Base-by-base conservation (phyloP, 2,329 filamentous ascomycete species). In the Fusarium nisikadoi region DNA sequence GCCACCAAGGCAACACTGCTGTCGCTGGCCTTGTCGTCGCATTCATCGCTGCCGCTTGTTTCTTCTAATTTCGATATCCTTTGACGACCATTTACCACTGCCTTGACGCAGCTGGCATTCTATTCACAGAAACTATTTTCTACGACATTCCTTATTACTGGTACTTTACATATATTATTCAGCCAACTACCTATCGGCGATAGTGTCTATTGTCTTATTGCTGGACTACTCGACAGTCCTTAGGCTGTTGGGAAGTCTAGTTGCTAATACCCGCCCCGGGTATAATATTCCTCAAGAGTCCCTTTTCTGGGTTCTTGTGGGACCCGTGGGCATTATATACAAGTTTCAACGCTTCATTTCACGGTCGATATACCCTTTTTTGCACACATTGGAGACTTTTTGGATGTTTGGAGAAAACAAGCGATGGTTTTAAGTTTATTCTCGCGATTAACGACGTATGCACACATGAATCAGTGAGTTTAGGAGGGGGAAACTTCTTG, bases 1-100 rank as follows among this genome's bases (percentile, higher is more conserved):
- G 82, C 20, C 84, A 84, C 49, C 84, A 88, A 71, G 84, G 85
- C 54, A 84, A 84, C 57, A 83, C 84, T 53, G 86, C 88, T 54
- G 79, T 88, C 42, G 87, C 83, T 12, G 87, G 88, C 49, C 82
- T 90, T 27, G 81, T 90, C 46, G 83, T 90, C 49, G 88, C 88
- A 58, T 83, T 90, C 47, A 81, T 89, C 36, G 88, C 86, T 29
- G 84, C 87, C 31, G 83, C 84, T 20, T 86, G 83, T 73, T 80
- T 88, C 70, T 84, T 85, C 70, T 88, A 79, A 75, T 69, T 45
- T 53, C 65, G 56, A 39, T 62, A 53, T 64, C 54, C 39, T 49
- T 60, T 59, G 65, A 58, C 67, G 43, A 54, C 59, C 61, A 62
- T 47, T 39, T 41, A 42, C 50, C 47, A 56, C 61, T 62, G 56